These are phyloP conservation scores for Escallonia herrerae DNA, from an alignment of 129 eudicot genomes.

Conservation along the genomic window DNA sequence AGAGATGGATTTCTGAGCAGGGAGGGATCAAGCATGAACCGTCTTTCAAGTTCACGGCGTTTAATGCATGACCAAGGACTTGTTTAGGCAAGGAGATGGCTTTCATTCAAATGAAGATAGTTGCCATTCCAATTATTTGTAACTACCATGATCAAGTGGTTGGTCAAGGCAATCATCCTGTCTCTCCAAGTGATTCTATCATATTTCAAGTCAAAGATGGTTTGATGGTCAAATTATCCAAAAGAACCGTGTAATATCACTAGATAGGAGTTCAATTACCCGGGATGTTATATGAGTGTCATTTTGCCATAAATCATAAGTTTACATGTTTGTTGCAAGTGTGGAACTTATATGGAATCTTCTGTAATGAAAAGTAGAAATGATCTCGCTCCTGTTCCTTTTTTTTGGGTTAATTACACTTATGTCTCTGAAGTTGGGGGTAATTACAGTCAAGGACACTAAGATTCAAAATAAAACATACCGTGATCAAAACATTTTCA, in stretches of 20 bases:
- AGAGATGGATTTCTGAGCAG: slow-evolving; percentile 41
- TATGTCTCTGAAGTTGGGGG: no score
- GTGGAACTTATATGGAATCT: no score
- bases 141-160: slow-evolving; percentile 29
- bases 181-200: slow-evolving; percentile 29
- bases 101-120: slow-evolving; percentile 40
- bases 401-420: no score
- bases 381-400: no score
- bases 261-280: neutral
- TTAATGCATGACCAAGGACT: slow-evolving; percentile 52
- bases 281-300: no score
- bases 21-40: slow-evolving; percentile 50
- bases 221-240: slow-evolving; percentile 26
- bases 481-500: no score
- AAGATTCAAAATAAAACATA: no score
- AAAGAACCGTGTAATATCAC: neutral
- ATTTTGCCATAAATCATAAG: no score
- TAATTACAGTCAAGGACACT: no score
- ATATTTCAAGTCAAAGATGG: slow-evolving; percentile 45
- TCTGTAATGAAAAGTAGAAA: no score
- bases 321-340: no score
- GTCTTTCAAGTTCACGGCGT: slow-evolving; percentile 43
- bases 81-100: slow-evolving; percentile 59
- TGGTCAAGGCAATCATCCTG: slow-evolving; percentile 21
- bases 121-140: slow-evolving; percentile 23